Evolutionary conservation across 2,329 filamentous ascomycete species (phyloP).

Genomic region (Aureobasidium sp.): DNA sequence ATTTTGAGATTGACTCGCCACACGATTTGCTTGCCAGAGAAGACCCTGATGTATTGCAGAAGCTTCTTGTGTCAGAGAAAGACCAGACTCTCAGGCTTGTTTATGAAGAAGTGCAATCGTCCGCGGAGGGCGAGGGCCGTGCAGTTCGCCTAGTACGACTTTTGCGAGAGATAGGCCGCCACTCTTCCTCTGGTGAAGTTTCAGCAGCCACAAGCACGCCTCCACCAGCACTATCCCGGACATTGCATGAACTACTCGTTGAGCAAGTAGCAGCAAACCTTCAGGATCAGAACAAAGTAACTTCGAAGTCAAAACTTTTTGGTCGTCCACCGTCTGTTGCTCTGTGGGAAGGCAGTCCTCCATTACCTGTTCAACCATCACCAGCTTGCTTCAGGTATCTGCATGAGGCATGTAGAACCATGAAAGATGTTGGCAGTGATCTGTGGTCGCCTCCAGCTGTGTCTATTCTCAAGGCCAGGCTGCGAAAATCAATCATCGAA

Average conservation of each 20-base stretch:
- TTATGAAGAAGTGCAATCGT: constrained; percentile 38
- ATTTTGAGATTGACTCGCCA: constrained; percentile 51
- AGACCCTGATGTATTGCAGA: constrained; percentile 58
- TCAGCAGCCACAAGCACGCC: constrained; percentile 19
- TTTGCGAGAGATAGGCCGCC: constrained; percentile 64
- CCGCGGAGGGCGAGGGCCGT: constrained; percentile 37
- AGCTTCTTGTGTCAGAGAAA: constrained; percentile 28
- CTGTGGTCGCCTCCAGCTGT: constrained; percentile 72
- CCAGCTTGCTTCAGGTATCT: constrained; percentile 67
- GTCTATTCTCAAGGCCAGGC: constrained; percentile 51
- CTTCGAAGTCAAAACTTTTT: constrained; percentile 6
- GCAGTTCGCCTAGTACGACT: constrained; percentile 62
- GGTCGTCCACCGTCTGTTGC: constrained; percentile 50
- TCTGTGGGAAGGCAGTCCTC: constrained; percentile 74
- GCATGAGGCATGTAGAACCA: constrained; percentile 55
- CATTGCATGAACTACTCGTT: constrained; percentile 58
- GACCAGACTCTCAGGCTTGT: constrained; percentile 50
- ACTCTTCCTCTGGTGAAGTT: constrained; percentile 44
- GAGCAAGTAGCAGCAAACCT: constrained; percentile 39
- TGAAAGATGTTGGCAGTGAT: constrained; percentile 67
- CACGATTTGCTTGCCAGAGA: constrained; percentile 64
- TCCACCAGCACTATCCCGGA: constrained; percentile 59
- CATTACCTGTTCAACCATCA: constrained; percentile 72
- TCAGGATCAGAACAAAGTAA: background rate
- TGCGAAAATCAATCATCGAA: constrained; percentile 47